A percentile compares a stretch with the other conserved stretches of the same genome.
phyloP scores from a whole-genome alignment of 2,329 filamentous ascomycete genomes.

The Pseudogymnoascus sp. region DNA sequence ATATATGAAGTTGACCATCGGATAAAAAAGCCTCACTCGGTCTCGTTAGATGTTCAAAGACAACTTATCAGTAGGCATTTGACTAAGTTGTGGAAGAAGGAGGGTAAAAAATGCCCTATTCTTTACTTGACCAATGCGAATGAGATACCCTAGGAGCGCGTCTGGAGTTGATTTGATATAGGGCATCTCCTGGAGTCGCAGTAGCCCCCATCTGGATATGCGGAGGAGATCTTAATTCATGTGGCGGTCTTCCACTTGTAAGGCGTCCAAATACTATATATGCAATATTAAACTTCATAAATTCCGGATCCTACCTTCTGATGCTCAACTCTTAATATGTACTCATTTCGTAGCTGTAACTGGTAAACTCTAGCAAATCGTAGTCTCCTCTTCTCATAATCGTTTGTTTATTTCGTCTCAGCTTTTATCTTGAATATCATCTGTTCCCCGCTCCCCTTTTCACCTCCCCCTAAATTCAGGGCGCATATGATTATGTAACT shows the following conservation, averaged over 20 bases:
- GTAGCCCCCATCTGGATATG: background rate
- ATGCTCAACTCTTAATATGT: background rate
- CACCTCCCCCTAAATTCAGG: background rate
- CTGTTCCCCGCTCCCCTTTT: background rate
- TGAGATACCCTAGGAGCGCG: background rate
- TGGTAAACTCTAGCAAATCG: no score
- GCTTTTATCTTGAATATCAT: background rate
- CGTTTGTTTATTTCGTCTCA: background rate
- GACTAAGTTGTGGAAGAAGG: background rate
- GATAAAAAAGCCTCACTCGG: background rate
- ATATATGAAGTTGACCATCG: background rate
- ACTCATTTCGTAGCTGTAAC: background rate
- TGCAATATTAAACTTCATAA: background rate
- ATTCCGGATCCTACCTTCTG: background rate
- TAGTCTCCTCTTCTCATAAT: background rate
- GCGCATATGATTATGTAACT: background rate
- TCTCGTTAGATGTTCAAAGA: background rate
- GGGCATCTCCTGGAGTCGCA: background rate
- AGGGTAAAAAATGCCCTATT: background rate
- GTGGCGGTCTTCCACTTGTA: background rate
- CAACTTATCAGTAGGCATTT: background rate
- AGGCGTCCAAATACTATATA: background rate
- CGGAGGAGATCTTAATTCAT: background rate
- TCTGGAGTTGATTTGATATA: background rate
- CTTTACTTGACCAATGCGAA: background rate